These are phyloP conservation scores for Hypomontagnella submonticulosa DNA, from an alignment of 495 filamentous ascomycete genomes.

Conservation along the genomic window DNA sequence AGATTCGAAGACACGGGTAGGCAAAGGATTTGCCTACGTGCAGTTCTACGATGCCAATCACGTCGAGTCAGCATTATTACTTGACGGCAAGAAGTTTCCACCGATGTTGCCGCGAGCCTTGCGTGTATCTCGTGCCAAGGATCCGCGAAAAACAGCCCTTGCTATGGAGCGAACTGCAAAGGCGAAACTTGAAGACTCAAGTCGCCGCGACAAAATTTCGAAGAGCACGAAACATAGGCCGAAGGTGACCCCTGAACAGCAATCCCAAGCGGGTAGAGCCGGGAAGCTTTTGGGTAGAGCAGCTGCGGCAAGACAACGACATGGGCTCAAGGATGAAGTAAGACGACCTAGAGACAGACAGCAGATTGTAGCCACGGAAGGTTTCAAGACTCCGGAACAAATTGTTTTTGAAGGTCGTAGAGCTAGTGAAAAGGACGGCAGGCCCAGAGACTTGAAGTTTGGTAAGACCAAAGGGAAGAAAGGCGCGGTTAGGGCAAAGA, in stretches of 20 bases:
- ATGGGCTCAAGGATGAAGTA: slow-evolving; percentile 52
- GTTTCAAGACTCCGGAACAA: slow-evolving; percentile 68
- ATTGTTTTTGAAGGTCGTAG: slow-evolving; percentile 92
- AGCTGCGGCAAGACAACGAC: slow-evolving; percentile 70
- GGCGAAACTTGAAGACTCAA: slow-evolving; percentile 33
- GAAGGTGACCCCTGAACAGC: slow-evolving; percentile 72
- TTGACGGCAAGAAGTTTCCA: slow-evolving; percentile 90
- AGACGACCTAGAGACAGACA: slow-evolving; percentile 47
- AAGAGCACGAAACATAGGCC: slow-evolving; percentile 65
- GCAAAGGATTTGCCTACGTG: slow-evolving; percentile 98
- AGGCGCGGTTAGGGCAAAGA: slow-evolving; percentile 56
- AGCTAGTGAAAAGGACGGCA: slow-evolving; percentile 73
- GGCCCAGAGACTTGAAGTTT: slow-evolving; percentile 69
- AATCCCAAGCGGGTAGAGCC: slow-evolving; percentile 81
- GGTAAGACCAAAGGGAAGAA: slow-evolving; percentile 69
- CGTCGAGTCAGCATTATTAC: slow-evolving; percentile 87
- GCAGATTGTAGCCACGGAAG: slow-evolving; percentile 43
- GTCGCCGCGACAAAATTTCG: slow-evolving; percentile 40
- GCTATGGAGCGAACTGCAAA: slow-evolving; percentile 53
- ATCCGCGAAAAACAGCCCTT: slow-evolving; percentile 73
- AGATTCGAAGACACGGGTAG: slow-evolving; percentile 87
- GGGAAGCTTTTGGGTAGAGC: slow-evolving; percentile 83
- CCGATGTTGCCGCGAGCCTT: slow-evolving; percentile 89
- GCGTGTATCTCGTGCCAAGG: slow-evolving; percentile 85
- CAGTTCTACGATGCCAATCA: slow-evolving; percentile 88